These are phyloP conservation scores for Ilex aquifolium DNA, from an alignment of 257 asterid genomes.

Conservation along the genomic window DNA sequence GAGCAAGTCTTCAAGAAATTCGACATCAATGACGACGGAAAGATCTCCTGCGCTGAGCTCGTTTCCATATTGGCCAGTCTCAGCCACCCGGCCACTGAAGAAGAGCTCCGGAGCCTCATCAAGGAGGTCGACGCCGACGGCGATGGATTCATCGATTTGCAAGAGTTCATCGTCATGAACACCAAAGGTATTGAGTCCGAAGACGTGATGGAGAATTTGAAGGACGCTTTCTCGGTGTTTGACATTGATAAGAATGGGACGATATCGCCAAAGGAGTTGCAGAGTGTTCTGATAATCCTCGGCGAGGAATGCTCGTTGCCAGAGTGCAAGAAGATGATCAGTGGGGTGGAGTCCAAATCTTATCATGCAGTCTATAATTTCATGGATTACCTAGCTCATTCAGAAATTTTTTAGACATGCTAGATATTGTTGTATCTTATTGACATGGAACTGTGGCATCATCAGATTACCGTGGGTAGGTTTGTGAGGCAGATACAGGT, in stretches of 20 bases:
- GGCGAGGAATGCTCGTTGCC: background rate
- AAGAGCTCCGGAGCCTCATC: conserved; percentile 18
- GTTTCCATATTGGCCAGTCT: conserved; percentile 12
- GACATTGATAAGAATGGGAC: background rate
- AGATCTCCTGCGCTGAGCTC: conserved; percentile 16
- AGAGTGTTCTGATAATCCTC: background rate
- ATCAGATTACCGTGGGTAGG: too few species aligned
- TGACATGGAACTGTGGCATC: too few species aligned
- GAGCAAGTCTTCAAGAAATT: conserved; percentile 24
- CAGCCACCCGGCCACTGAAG: conserved; percentile 13
- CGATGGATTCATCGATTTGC: conserved; percentile 26
- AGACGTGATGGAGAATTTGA: background rate
- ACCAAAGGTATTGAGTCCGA: background rate
- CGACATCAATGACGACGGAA: conserved; percentile 4
- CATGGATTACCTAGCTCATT: too few species aligned
- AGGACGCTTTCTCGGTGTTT: background rate
- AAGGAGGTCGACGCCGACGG: conserved; percentile 25
- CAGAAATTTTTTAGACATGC: too few species aligned
- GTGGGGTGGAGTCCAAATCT: background rate
- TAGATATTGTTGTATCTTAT: too few species aligned
- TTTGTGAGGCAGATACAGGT: too few species aligned
- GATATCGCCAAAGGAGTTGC: background rate
- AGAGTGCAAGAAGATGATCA: background rate
- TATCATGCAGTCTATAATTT: too few species aligned
- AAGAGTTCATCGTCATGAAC: conserved; percentile 18